Base-by-base conservation (phyloP, 2,329 filamentous ascomycete genomes). In the Fusarium tuaranense region DNA sequence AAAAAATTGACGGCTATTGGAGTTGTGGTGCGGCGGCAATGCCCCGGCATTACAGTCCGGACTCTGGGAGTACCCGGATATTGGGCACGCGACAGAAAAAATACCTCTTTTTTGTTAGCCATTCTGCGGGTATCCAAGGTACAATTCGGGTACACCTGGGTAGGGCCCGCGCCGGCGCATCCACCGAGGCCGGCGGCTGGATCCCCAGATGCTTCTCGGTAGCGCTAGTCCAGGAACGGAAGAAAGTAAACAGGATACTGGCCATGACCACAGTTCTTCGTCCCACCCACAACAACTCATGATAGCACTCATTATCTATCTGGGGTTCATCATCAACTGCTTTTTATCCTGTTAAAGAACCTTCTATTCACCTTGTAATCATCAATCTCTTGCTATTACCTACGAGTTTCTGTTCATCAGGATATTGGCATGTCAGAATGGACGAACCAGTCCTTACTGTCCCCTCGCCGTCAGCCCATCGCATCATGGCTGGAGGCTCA, bases 1-100 rank as follows among this genome's bases (percentile, higher is more conserved):
- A 78, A 80, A 82, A 82, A 80, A 77, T 78, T 80, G 71, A 79
- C 74, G 72, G 72, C 67, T 75, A 70, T 64, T 60, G 48, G 62
- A 70, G 65, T 73, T 69, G 68, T 72, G 71, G 68, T 71, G 75
- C 75, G 76, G 75, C 75, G 76, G 77, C 76, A 80, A 77, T 78
- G 78, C 71, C 70, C 80, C 79, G 77, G 78, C 72, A 75, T 68
- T 75, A 60, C 34, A 59, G 48, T 55, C 67, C 60, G 67, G 68
- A 62, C 48, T 62, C 60, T 71, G 71, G 76, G 68, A 62, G 60
- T 70, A 70, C 20, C 60, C 62, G 59, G 69, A 22, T 41, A 53
- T 44, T 32, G 61, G 62, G 30, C 68, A 70, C 65, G 60, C 64
- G 64, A 78, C 76, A 70, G 70, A 51, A 18, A 41, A 7, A 38